phyloP scores from a whole-genome alignment of 2,329 filamentous ascomycete species.

The Magnaporthiopsis rhizophila region DNA sequence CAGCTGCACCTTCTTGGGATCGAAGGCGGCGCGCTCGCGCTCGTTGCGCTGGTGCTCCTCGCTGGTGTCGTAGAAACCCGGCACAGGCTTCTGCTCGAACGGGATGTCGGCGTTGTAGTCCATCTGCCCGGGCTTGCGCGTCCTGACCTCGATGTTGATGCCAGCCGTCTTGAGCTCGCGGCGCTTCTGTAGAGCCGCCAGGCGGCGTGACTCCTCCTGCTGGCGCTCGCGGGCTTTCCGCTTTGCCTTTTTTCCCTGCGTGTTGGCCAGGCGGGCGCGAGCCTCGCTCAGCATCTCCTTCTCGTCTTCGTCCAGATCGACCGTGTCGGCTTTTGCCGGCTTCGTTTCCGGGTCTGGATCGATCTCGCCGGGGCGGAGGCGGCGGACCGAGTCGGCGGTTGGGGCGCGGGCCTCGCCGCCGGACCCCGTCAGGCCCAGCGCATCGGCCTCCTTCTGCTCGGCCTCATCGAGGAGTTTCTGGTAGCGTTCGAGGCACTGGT shows the following conservation, averaged over 20 bases:
- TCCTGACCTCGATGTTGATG: slow-evolving; percentile 94
- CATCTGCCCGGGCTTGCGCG: slow-evolving; percentile 92
- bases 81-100: slow-evolving; percentile 83
- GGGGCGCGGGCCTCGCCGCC: slow-evolving; percentile 83
- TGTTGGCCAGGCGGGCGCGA: slow-evolving; percentile 90
- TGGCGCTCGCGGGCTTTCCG: slow-evolving; percentile 92
- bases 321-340: slow-evolving; percentile 89
- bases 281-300: slow-evolving; percentile 99
- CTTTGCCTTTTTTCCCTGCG: slow-evolving; percentile 98
- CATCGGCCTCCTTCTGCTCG: slow-evolving; percentile 73
- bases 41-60: slow-evolving; percentile 81
- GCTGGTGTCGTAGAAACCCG: slow-evolving; percentile 87
- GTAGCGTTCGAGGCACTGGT: slow-evolving; percentile 94
- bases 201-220: slow-evolving; percentile 83
- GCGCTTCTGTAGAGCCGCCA: slow-evolving; percentile 89
- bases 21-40: slow-evolving; percentile 73
- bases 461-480: slow-evolving; percentile 95
- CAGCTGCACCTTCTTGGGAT: slow-evolving; percentile 85
- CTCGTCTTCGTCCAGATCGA: slow-evolving; percentile 97
- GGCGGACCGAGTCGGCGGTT: slow-evolving; percentile 84
- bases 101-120: slow-evolving; percentile 99
- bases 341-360: slow-evolving; percentile 98
- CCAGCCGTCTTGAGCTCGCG: slow-evolving; percentile 95
- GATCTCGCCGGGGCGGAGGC: slow-evolving; percentile 82
- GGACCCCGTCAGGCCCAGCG: slow-evolving; percentile 75